Conservation (phyloP, 371 early-diverging fungal species). For the Homolaphlyctis polyrhiza region DNA sequence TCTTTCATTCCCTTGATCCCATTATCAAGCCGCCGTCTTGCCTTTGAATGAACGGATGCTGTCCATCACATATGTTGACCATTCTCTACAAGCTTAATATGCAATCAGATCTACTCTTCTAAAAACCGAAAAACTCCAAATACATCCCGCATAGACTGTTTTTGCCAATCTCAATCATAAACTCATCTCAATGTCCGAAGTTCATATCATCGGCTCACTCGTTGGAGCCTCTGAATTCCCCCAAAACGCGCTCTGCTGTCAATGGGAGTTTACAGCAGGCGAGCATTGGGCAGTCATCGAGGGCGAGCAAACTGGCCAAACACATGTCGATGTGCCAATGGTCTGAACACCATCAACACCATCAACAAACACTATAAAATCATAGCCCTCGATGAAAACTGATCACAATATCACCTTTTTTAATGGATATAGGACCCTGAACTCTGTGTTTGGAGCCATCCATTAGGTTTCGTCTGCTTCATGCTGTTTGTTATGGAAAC, state of each 20-base stretch:
- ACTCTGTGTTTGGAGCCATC: slow-evolving; percentile 44
- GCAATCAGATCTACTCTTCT: no score
- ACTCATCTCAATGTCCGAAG: slow-evolving; percentile 35
- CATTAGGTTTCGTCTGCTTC: no score
- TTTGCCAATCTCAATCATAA: neutral
- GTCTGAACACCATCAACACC: slow-evolving; percentile 12
- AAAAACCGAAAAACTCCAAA: no score
- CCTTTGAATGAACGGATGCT: no score
- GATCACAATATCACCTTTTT: no score
- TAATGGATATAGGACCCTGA: slow-evolving; percentile 30
- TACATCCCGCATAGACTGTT: neutral
- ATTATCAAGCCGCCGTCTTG: no score
- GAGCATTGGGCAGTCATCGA: slow-evolving; percentile 42
- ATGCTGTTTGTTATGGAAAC: no score
- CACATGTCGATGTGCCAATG: slow-evolving; percentile 44
- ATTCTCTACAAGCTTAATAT: no score
- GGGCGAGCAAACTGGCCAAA: slow-evolving; percentile 37
- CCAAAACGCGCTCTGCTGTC: slow-evolving; percentile 29
- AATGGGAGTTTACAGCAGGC: slow-evolving; percentile 38
- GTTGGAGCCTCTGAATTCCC: slow-evolving; percentile 44
- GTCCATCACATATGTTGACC: no score
- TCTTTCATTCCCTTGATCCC: no score
- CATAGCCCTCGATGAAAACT: no score
- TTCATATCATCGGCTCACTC: slow-evolving; percentile 41
- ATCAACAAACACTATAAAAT: neutral